phyloP scores from a whole-genome alignment of 2,329 filamentous ascomycete genomes.

The Colletotrichum eremochloae region DNA sequence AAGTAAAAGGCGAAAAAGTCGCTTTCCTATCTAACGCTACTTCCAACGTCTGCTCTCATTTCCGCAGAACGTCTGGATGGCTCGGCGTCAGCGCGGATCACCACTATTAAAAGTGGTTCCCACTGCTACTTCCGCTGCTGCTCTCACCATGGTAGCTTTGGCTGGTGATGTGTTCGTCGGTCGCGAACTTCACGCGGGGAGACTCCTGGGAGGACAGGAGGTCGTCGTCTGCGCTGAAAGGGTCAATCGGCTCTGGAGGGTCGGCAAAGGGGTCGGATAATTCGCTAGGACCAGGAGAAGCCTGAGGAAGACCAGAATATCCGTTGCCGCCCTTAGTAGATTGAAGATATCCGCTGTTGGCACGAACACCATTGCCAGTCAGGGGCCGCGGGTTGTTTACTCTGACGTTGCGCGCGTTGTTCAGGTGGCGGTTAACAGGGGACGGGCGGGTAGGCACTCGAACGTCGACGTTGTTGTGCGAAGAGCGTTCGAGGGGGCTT shows the following conservation, averaged over 20 bases:
- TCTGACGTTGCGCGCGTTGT: conserved; percentile 30
- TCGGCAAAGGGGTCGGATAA: conserved; percentile 33
- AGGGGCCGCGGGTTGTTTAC: conserved; percentile 8
- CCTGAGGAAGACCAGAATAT: conserved; percentile 23
- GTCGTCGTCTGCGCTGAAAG: conserved; percentile 10
- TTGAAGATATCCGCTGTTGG: conserved; percentile 16
- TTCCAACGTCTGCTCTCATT: background rate
- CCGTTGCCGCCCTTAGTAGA: conserved; percentile 5
- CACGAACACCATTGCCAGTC: conserved; percentile 23
- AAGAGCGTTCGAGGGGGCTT: conserved; percentile 12
- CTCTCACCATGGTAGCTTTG: conserved; percentile 10
- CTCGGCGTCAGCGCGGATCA: background rate
- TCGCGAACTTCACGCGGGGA: conserved; percentile 24
- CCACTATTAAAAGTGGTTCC: background rate
- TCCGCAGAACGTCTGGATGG: background rate
- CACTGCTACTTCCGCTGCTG: conserved; percentile 25
- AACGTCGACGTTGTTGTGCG: conserved; percentile 26
- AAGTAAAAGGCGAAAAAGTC: conserved; percentile 7
- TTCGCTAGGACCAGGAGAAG: conserved; percentile 8
- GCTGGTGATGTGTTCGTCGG: conserved; percentile 20
- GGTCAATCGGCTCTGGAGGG: conserved; percentile 7
- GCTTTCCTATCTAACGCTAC: conserved; percentile 24
- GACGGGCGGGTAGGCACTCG: conserved; percentile 23
- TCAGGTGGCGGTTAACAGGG: conserved; percentile 35
- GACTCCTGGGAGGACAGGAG: conserved; percentile 19